Base-by-base conservation (phyloP, 768 basidiomycete species). In the Lyophyllum atratum region DNA sequence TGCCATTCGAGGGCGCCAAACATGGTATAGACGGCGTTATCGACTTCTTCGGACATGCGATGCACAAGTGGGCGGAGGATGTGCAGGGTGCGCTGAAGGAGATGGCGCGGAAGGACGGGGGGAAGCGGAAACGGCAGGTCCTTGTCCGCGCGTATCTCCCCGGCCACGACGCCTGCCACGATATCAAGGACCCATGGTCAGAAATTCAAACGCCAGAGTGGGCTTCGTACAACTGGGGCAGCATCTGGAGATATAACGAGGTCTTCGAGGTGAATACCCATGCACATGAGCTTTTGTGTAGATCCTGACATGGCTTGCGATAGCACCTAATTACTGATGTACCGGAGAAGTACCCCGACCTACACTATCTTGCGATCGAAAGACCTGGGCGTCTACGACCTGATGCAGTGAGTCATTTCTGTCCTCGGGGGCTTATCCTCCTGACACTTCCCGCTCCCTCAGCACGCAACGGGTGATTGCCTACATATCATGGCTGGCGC, bases 161-260 rank as follows among this genome's bases (percentile, higher is more conserved):
- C 2, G 87, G 87, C 3, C 85, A 89, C 60, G 86, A 88, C 56
- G 76, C 85, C 53, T 88, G 87, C 59, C 85, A 84, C 59, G 60
- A 75, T n/a, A 60, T 67, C 50, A 68, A 70, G 21, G 55, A 74
- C 58, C 83, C 85, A n/a, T 81, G 78, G 79, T 65, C 54, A 33
- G 72, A 74, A 58, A 74, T 83, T 19, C 60, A 72, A 58, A 78
- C 79, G 2, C 80, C 74, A 55, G 56, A 60, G 37, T 76, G 75
- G 73, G 73, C 76, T 28, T 84, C 80, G 78, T 89, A 82, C 64
- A 89, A 89, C 64, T 89, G 87, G 87, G 79, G 74, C 0, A 77
- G 79, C 70, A 86, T 89, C 47, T 66, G 72, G 66, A 75, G 78
- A 56, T 84, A 81, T 56, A 89, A 89, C 57, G 64, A 69, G n/a